phyloP scores from a whole-genome alignment of 139 green algal species.

The Closterium sp. region DNA sequence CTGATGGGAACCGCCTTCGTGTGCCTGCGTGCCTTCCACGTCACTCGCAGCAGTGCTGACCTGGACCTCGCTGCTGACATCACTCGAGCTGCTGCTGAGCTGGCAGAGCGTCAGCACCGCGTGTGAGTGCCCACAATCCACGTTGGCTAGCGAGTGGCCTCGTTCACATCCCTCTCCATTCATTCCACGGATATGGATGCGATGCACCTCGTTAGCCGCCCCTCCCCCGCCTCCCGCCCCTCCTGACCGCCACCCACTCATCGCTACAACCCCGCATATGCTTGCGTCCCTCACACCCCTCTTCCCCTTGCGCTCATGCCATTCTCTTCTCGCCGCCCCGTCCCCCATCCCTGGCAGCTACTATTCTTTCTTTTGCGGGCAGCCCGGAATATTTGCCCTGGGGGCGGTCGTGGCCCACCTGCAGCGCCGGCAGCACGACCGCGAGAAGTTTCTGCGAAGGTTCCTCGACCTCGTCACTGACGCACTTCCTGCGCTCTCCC shows the following conservation, averaged over 20 bases:
- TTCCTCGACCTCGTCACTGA: slow-evolving; percentile 27
- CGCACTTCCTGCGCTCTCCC: neutral
- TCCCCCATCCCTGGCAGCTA: neutral
- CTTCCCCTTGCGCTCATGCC: neutral
- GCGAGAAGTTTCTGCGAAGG: neutral
- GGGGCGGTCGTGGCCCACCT: slow-evolving; percentile 31
- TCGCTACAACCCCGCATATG: neutral
- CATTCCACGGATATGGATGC: neutral
- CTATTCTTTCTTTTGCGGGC: slow-evolving; percentile 38
- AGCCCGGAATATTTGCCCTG: slow-evolving; percentile 38
- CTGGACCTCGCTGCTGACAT: neutral
- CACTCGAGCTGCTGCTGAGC: slow-evolving; percentile 1
- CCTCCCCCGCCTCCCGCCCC: neutral
- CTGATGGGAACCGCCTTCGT: slow-evolving; percentile 24
- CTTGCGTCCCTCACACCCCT: neutral
- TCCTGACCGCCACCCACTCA: neutral
- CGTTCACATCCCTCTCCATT: neutral
- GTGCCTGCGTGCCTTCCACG: slow-evolving; percentile 20
- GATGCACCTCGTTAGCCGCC: neutral
- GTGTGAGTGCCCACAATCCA: neutral
- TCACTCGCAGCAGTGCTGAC: neutral
- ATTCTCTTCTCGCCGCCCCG: neutral
- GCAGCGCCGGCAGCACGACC: slow-evolving; percentile 2
- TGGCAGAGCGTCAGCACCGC: neutral
- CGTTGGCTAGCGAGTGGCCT: neutral